Evolutionary conservation across 768 basidiomycete genomes (phyloP), one percentile per base, ranked within the genome.

Genomic region (Trametes cingulata): DNA sequence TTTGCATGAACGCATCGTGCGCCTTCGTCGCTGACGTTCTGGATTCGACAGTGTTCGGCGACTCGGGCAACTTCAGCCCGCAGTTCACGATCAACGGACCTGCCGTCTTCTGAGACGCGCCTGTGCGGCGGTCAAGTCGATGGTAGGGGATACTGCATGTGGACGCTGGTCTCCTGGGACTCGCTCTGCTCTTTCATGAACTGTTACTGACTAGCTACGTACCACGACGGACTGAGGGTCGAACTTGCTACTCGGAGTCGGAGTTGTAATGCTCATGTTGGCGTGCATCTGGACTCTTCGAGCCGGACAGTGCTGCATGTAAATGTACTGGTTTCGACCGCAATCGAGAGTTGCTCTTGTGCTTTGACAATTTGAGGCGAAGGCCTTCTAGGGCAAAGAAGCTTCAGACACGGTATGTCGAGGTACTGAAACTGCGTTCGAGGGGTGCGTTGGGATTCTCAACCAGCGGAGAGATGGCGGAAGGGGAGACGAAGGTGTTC

Each of bases 61-160:
- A 80, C 64, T 81, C 80, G 37, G 79, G 78, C 33, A 76, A 81
- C 65, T 67, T 67, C 54, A 79, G 78, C 62, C 71, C 73, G 1
- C 54, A 59, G 27, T 80, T 80, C 70, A 70, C 67, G 22, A 73
- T 80, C 60, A 51, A 56, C 9, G 52, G 58, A 6, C 46, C 45
- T 1, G 20, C 8, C 24, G 6, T 33, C 2, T 41, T 57, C 56
- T 57, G 47, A 57, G 29, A 33, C 20, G 8, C 40, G 27, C 7
- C 12, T 10, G 17, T 17, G 17, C 22, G 4, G 7, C 14, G 48
- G 48, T 12, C 27, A n/a, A 47, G 20, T 14, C 27, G 46, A 47
- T 12, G 14, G n/a, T 19, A 6, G 13, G 20, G 12, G 42, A 43
- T 20, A n/a, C n/a, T n/a, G n/a, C n/a, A n/a, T n/a, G n/a, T n/a